These are phyloP conservation scores for Calycina marina DNA, from an alignment of 2,329 filamentous ascomycete species.

Conservation along the genomic window DNA sequence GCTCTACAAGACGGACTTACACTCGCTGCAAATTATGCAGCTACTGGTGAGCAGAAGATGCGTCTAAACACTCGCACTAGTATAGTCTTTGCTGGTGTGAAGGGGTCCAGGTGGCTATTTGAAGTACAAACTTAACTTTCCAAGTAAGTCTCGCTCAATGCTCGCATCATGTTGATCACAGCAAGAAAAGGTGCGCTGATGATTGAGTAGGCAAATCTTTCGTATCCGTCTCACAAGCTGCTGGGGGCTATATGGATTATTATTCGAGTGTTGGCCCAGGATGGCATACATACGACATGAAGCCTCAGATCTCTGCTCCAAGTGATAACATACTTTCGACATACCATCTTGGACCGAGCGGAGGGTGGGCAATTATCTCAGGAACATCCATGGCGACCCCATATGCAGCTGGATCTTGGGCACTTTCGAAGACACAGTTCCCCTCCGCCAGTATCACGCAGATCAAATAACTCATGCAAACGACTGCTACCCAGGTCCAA, in stretches of 20 bases:
- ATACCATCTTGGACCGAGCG: background rate
- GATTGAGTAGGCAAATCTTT: background rate
- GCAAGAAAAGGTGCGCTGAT: too few relatives aligned
- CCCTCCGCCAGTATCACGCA: conserved; percentile 17
- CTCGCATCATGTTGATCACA: too few relatives aligned
- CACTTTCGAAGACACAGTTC: conserved; percentile 23
- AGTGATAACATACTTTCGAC: background rate
- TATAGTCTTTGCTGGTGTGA: too few relatives aligned
- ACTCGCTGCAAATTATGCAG: background rate
- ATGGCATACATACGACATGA: background rate
- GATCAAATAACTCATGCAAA: conserved; percentile 21
- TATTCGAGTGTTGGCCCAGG: background rate
- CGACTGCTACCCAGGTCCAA: conserved; percentile 17
- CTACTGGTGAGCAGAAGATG: too few relatives aligned
- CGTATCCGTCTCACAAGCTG: background rate
- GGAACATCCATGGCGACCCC: conserved; percentile 27
- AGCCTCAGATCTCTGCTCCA: conserved; percentile 1
- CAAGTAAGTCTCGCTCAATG: background rate
- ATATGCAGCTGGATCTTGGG: conserved; percentile 22
- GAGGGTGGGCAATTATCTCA: conserved; percentile 14
- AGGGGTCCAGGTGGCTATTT: background rate
- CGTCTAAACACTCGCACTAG: too few relatives aligned
- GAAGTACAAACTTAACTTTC: background rate
- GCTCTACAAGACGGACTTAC: background rate
- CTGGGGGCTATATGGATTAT: background rate